These are phyloP conservation scores for Scedosporium minutisporum DNA, from an alignment of 2,329 filamentous ascomycete species.

Conservation along the genomic window DNA sequence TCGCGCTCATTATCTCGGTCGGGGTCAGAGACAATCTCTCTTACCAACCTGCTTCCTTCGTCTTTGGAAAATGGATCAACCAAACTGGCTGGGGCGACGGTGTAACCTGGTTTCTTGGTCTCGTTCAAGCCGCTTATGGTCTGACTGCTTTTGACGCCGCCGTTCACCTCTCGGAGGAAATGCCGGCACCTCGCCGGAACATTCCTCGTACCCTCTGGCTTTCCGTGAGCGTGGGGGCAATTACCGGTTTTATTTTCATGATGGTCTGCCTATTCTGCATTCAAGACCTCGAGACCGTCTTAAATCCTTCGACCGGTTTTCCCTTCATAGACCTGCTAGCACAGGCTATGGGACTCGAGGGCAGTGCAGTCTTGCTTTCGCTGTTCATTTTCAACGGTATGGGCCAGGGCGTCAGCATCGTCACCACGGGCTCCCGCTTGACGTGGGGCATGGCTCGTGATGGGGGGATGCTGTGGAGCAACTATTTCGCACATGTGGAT, in stretches of 20 bases:
- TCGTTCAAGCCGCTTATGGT: slow-evolving; percentile 47
- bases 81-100: slow-evolving; percentile 37
- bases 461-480: slow-evolving; percentile 15
- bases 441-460: slow-evolving; percentile 47
- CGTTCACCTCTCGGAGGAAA: slow-evolving; percentile 49
- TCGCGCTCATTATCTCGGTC: slow-evolving; percentile 42
- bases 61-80: too few species aligned
- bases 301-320: too few species aligned
- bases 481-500: slow-evolving; percentile 21
- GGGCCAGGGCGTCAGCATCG: slow-evolving; percentile 40
- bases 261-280: too few species aligned
- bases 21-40: slow-evolving; percentile 20
- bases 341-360: slow-evolving; percentile 9
- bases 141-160: slow-evolving; percentile 49
- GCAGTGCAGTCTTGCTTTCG: slow-evolving; percentile 33
- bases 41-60: too few species aligned
- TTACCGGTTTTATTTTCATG: slow-evolving; percentile 23
- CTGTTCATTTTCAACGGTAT: slow-evolving; percentile 48
- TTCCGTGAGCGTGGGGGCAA: slow-evolving; percentile 37
- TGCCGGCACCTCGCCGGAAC: slow-evolving; percentile 40
- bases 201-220: slow-evolving; percentile 43
- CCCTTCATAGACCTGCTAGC: too few species aligned
- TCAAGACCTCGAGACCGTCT: too few species aligned
- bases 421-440: slow-evolving; percentile 41
- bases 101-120: slow-evolving; percentile 47